Conservation (phyloP, 345 rosid species). For the Eucalyptus brandiana region DNA sequence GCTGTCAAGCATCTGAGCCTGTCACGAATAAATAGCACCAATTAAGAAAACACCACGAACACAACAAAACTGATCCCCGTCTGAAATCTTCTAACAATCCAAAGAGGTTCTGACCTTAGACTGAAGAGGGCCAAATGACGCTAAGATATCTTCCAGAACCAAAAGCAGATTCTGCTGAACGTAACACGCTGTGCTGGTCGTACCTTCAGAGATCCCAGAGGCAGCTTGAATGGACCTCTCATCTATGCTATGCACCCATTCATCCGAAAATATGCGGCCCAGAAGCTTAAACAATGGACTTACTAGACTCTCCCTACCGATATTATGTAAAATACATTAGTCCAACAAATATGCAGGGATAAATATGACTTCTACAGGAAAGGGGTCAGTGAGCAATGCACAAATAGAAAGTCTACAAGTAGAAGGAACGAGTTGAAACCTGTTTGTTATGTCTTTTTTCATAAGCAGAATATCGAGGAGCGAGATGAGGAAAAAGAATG, state of each 20-base stretch:
- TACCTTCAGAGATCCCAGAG: constrained; percentile 18
- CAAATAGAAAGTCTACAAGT: not conserved
- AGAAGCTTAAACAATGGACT: constrained; percentile 76
- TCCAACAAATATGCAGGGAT: not conserved
- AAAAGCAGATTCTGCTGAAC: constrained; percentile 54
- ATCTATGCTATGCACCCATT: constrained; percentile 22
- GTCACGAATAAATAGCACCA: constrained; percentile 1
- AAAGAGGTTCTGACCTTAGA: constrained; percentile 35
- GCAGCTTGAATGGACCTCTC: constrained; percentile 24
- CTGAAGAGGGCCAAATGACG: constrained; percentile 14
- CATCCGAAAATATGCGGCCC: constrained; percentile 29
- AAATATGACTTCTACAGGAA: not conserved
- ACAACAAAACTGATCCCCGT: not conserved
- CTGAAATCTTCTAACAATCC: not conserved
- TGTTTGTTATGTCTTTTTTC: constrained; percentile 67
- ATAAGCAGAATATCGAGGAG: constrained; percentile 67
- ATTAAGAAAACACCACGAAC: not conserved
- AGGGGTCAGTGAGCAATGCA: not conserved
- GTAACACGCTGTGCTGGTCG: constrained; percentile 15
- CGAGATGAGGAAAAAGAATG: constrained; percentile 42
- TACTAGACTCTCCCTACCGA: constrained; percentile 53
- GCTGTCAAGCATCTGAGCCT: constrained; percentile 38
- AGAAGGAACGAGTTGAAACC: constrained; percentile 21
- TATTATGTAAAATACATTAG: not conserved
- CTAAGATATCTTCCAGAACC: constrained; percentile 57